Evolutionary conservation across 352 stramenopile genomes (phyloP).

Genomic region (Phytophthora podocarpi): DNA sequence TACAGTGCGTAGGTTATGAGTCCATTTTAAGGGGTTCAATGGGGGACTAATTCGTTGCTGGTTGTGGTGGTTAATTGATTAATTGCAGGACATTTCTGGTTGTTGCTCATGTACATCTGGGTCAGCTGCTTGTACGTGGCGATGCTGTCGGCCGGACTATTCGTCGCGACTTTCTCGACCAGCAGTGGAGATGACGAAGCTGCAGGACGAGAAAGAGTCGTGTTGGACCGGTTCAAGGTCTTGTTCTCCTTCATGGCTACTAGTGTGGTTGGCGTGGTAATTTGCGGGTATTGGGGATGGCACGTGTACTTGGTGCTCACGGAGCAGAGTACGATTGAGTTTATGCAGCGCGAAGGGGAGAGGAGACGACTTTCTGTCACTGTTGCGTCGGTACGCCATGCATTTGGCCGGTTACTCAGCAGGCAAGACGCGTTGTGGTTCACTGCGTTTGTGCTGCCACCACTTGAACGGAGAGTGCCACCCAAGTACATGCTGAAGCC

Average conservation of each 20-base stretch:
- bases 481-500: constrained; percentile 30
- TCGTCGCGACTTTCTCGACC: constrained; percentile 23
- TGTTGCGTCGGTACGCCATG: constrained; percentile 13
- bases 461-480: constrained; percentile 7
- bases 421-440: constrained; percentile 38
- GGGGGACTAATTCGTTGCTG: too few relatives aligned
- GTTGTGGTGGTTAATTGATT: too few relatives aligned
- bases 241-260: constrained; percentile 48
- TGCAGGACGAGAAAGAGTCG: constrained; percentile 7
- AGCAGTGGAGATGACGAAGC: constrained; percentile 21
- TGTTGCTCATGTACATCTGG: constrained; percentile 57
- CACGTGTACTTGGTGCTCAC: constrained; percentile 54
- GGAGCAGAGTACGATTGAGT: constrained; percentile 48
- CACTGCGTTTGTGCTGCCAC: constrained; percentile 29
- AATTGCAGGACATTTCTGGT: constrained; percentile 53
- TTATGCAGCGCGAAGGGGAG: constrained; percentile 30
- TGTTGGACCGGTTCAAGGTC: constrained; percentile 37
- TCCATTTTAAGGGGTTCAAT: too few relatives aligned
- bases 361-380: constrained; percentile 15
- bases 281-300: constrained; percentile 47
- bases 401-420: constrained; percentile 33
- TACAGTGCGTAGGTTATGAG: constrained; percentile 60
- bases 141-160: constrained; percentile 36
- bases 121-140: constrained; percentile 49
- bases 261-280: constrained; percentile 35